Percentiles rank a stretch among this genome's conserved stretches.
These are phyloP conservation scores for Candida golubevii DNA, from an alignment of 805 yeast species.

Conservation along the genomic window DNA sequence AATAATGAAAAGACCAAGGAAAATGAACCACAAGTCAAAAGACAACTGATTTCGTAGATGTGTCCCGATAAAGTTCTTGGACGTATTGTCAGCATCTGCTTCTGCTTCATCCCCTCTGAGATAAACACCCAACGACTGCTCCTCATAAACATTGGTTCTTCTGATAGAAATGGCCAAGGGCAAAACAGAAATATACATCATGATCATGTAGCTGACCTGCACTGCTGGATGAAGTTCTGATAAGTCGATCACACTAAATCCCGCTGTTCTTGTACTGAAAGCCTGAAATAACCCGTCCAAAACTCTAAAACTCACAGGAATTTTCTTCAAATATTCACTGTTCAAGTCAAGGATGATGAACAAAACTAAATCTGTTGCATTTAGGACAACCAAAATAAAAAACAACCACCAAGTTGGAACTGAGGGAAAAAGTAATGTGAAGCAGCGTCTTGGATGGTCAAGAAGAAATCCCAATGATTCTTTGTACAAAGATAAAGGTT, in stretches of 20 bases:
- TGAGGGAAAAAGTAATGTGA: conserved; percentile 85
- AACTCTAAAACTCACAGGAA: conserved; percentile 65
- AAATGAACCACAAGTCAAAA: conserved; percentile 91
- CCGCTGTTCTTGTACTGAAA: conserved; percentile 90
- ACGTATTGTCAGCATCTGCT: conserved; percentile 36
- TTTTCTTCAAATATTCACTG: conserved; percentile 40
- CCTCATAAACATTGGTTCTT: conserved; percentile 96
- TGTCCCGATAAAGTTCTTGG: conserved; percentile 67
- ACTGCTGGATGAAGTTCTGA: conserved; percentile 79
- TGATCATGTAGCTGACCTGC: conserved; percentile 87
- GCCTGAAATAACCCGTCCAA: conserved; percentile 88
- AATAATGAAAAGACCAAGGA: conserved; percentile 77
- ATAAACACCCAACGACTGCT: conserved; percentile 93
- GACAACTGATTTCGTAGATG: conserved; percentile 91
- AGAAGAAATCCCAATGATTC: conserved; percentile 83
- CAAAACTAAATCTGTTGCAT: conserved; percentile 72
- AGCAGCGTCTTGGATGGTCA: conserved; percentile 97
- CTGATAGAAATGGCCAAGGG: conserved; percentile 96
- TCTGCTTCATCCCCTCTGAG: conserved; percentile 30
- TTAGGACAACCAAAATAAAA: conserved; percentile 65
- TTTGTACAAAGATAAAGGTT: conserved; percentile 54
- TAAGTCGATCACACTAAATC: conserved; percentile 71
- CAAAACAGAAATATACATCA: conserved; percentile 97
- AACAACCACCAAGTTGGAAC: conserved; percentile 95
- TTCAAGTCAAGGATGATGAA: conserved; percentile 75